Percentiles rank a stretch among this genome's conserved stretches.
These are phyloP conservation scores for Neonectria faginata DNA, from an alignment of 2,329 filamentous ascomycete genomes.

Conservation along the genomic window DNA sequence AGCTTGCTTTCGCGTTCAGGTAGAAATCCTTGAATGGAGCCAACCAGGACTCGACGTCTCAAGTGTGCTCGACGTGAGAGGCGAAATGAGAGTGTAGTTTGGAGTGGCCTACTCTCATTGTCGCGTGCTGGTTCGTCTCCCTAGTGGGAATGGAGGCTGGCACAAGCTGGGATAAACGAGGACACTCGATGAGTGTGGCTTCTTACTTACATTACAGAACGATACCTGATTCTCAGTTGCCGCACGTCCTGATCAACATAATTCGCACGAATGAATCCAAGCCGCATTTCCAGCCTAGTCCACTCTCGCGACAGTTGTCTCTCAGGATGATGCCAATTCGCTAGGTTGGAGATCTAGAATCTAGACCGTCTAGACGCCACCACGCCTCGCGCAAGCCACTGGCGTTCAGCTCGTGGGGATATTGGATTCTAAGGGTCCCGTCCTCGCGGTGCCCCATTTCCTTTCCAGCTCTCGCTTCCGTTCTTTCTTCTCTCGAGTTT, in stretches of 20 bases:
- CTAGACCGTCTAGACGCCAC: slow-evolving; percentile 49
- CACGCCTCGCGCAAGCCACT: slow-evolving; percentile 33
- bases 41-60: neutral
- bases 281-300: neutral
- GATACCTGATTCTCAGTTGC: neutral
- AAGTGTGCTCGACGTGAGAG: neutral
- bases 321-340: slow-evolving; percentile 5
- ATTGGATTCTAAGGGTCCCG: slow-evolving; percentile 6
- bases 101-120: neutral
- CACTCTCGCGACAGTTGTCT: neutral
- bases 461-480: neutral
- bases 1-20: neutral
- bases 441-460: slow-evolving; percentile 4
- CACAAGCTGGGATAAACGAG: neutral
- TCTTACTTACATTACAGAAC: too few relatives aligned
- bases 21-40: neutral
- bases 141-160: neutral
- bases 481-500: slow-evolving; percentile 1
- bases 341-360: slow-evolving; percentile 5
- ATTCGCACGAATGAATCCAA: neutral
- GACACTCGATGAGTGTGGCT: too few relatives aligned
- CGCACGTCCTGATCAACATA: neutral
- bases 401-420: slow-evolving; percentile 29
- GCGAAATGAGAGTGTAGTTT: neutral
- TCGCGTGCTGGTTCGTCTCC: neutral